A percentile compares a stretch with the other conserved stretches of the same genome.
These are phyloP conservation scores for Colletotrichum musicola DNA, from an alignment of 2,329 filamentous ascomycete genomes.

Conservation along the genomic window DNA sequence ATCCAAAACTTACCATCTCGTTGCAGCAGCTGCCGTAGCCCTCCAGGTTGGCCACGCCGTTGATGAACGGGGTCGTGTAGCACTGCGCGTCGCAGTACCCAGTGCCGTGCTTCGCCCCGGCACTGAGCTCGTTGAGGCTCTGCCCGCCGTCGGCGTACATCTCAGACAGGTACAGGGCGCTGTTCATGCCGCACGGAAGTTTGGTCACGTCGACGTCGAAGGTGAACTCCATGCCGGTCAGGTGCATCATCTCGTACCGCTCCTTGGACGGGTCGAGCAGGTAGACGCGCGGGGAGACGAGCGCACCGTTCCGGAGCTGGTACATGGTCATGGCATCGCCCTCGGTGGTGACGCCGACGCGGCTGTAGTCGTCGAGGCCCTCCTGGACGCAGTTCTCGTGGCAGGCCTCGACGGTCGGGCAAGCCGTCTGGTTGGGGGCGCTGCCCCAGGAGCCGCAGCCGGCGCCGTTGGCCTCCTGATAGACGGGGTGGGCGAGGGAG, in stretches of 20 bases:
- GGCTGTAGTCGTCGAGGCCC: conserved; percentile 61
- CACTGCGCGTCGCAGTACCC: conserved; percentile 76
- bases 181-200: conserved; percentile 76
- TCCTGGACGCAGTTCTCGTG: conserved; percentile 67
- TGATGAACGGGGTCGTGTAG: conserved; percentile 63
- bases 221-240: conserved; percentile 72
- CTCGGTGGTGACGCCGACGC: conserved; percentile 48
- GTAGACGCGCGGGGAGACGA: conserved; percentile 64
- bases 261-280: conserved; percentile 66
- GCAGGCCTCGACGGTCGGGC: conserved; percentile 63
- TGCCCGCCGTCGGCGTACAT: conserved; percentile 71
- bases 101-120: conserved; percentile 71
- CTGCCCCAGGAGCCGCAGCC: conserved; percentile 51
- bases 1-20: conserved; percentile 54
- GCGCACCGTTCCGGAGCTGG: conserved; percentile 42
- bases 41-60: conserved; percentile 58
- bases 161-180: conserved; percentile 71
- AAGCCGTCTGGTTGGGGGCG: conserved; percentile 56
- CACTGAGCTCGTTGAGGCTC: conserved; percentile 65
- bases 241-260: conserved; percentile 71
- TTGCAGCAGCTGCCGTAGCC: conserved; percentile 63
- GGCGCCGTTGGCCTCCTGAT: conserved; percentile 51
- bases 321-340: conserved; percentile 48
- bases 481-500: conserved; percentile 59
- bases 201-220: conserved; percentile 76